These are phyloP conservation scores for Coemansia sp. DNA, from an alignment of 192 early-diverging fungal species.

Conservation along the genomic window DNA sequence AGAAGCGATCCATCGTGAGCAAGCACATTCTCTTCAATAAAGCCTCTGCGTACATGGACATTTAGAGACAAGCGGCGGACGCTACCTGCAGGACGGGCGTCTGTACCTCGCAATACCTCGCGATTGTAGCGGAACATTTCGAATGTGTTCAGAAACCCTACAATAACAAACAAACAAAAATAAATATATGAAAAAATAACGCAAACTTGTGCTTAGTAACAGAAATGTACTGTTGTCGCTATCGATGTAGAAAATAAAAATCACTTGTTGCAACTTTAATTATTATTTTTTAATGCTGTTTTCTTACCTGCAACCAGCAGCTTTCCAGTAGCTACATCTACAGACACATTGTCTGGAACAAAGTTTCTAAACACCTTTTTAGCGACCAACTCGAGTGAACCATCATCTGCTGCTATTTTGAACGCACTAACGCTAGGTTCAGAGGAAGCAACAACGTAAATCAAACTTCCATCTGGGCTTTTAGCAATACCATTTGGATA, in stretches of 20 bases:
- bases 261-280: not conserved
- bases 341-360: constrained; percentile 54
- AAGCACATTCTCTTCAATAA: constrained; percentile 38
- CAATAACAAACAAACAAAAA: not conserved
- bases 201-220: too few species aligned
- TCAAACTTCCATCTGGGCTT: constrained; percentile 25
- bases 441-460: constrained; percentile 43
- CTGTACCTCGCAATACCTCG: constrained; percentile 36
- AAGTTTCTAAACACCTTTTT: constrained; percentile 34
- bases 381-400: constrained; percentile 24
- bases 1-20: constrained; percentile 33
- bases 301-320: constrained; percentile 52
- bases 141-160: constrained; percentile 52
- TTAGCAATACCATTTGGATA: constrained; percentile 50
- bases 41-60: constrained; percentile 14
- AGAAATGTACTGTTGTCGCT: too few species aligned
- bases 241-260: too few species aligned
- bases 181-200: not conserved
- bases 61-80: constrained; percentile 31
- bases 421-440: constrained; percentile 44
- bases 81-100: constrained; percentile 34
- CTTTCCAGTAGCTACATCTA: constrained; percentile 39
- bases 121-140: constrained; percentile 52
- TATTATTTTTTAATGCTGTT: too few species aligned
- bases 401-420: constrained; percentile 12